Conservation (phyloP, 345 rosid species). For the Lumnitzera racemosa region DNA sequence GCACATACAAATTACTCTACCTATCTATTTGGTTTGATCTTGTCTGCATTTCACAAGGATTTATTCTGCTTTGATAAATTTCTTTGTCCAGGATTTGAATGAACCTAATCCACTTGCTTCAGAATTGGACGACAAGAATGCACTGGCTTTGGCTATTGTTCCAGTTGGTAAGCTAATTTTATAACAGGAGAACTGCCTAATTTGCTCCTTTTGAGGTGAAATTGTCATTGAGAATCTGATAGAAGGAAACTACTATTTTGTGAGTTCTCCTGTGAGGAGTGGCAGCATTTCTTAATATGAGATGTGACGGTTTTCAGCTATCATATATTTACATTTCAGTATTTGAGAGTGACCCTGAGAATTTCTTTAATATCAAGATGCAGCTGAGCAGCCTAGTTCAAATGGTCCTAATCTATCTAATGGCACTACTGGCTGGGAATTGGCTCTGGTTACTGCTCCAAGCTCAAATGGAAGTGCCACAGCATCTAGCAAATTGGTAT, state of each 20-base stretch:
- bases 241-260: no score
- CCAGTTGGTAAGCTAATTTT: constrained; percentile 54
- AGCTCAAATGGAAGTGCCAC: constrained; percentile 71
- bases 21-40: constrained; percentile 1
- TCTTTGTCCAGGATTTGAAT: constrained; percentile 46
- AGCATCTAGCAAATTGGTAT: constrained; percentile 75
- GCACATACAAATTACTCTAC: not conserved
- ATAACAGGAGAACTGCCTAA: not conserved
- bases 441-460: constrained; percentile 87
- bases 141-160: constrained; percentile 88
- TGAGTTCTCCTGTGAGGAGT: no score
- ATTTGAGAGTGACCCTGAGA: not conserved
- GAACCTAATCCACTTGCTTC: constrained; percentile 67
- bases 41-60: not conserved
- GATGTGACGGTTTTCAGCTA: no score
- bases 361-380: constrained; percentile 13
- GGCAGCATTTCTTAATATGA: no score
- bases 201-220: constrained; percentile 1
- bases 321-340: no score
- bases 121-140: constrained; percentile 74
- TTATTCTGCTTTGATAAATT: not conserved
- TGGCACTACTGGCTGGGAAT: constrained; percentile 80
- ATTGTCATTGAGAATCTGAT: no score
- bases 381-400: constrained; percentile 56
- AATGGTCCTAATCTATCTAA: constrained; percentile 31